Base-by-base conservation (phyloP, 1,284 basidiomycete genomes). In the Cryptococcus depauperatus region DNA sequence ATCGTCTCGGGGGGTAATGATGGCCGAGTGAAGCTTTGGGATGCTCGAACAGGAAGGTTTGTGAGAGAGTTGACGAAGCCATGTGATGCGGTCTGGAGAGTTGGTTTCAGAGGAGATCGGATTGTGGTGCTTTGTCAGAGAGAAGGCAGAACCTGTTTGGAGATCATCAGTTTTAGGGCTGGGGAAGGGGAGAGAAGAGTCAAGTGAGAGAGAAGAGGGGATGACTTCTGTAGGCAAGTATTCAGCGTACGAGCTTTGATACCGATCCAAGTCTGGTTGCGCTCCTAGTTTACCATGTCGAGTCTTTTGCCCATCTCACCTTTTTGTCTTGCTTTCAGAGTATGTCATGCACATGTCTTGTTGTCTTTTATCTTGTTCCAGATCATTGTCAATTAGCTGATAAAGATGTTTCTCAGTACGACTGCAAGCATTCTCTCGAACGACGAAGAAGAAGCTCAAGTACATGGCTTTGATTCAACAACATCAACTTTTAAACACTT, bases 41-140 rank as follows among this genome's bases (percentile, higher is more conserved):
- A 89, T 64, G 77, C 81, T 23, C 61, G 65, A 51, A 84, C 80
- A 25, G 87, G 86, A 23, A 68, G 69, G 37, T 81, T 79, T 61
- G 79, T 91, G 51, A 75, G 88, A 46, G 86, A 90, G 59, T 65
- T 92, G 59, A 83, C 77, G 44, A 81, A 80, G 50, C 77, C 75
- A 16, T 83, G 83, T 57, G 84, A 91, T 69, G 80, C 80, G 52
- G 83, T 97, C 37, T 97, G 91, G 90, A 83, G 88, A 70, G 82
- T 90, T 32, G 80, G 77, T 35, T 86, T 83, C 72, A 76, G 79
- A 57, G 77, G 80, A 48, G 87, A 89, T 64, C 81, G 81, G 47
- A 85, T 82, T 62, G 86, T 84, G 27, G 76, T 95, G 41, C 79
- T 92, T 72, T 86, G 85, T 69, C 84, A 82, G 74, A 76, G 87